Conservation (phyloP, 768 basidiomycete species). For the Psilocybe sp. region DNA sequence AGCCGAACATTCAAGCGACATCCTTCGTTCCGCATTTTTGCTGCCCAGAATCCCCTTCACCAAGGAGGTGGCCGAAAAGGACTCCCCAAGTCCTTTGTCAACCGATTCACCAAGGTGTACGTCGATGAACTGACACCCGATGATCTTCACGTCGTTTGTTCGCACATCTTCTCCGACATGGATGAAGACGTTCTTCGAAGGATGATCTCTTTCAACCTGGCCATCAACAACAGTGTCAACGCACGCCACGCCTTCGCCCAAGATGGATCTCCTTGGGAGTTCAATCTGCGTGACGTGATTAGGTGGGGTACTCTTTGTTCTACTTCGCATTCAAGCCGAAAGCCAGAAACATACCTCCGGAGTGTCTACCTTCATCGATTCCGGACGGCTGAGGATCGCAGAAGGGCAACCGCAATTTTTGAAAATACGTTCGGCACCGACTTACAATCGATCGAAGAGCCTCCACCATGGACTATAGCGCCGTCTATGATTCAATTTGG, state of each 20-base stretch:
- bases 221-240: constrained; percentile 66
- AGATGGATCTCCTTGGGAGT: constrained; percentile 93
- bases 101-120: constrained; percentile 98
- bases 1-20: constrained; percentile 86
- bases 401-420: constrained; percentile 49
- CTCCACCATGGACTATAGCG: constrained; percentile 42
- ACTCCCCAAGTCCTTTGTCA: constrained; percentile 94
- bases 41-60: constrained; percentile 93
- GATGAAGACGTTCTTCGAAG: constrained; percentile 49
- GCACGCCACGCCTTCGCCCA: constrained; percentile 65
- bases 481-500: constrained; percentile 63
- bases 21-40: constrained; percentile 94
- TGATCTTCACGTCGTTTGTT: constrained; percentile 80
- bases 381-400: constrained; percentile 67
- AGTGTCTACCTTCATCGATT: constrained; percentile 86
- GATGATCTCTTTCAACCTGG: constrained; percentile 84
- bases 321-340: constrained; percentile 24
- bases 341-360: constrained; percentile 64
- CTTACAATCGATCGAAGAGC: constrained; percentile 17
- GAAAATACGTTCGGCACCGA: constrained; percentile 43
- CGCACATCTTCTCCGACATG: constrained; percentile 64
- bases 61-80: constrained; percentile 98
- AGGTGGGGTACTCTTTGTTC: constrained; percentile 74
- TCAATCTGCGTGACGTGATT: constrained; percentile 92
- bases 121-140: constrained; percentile 76